Evolutionary conservation across 1,284 basidiomycete genomes (phyloP), one percentile per base, ranked within the genome.

Genomic region (Ceratobasidium sp.): DNA sequence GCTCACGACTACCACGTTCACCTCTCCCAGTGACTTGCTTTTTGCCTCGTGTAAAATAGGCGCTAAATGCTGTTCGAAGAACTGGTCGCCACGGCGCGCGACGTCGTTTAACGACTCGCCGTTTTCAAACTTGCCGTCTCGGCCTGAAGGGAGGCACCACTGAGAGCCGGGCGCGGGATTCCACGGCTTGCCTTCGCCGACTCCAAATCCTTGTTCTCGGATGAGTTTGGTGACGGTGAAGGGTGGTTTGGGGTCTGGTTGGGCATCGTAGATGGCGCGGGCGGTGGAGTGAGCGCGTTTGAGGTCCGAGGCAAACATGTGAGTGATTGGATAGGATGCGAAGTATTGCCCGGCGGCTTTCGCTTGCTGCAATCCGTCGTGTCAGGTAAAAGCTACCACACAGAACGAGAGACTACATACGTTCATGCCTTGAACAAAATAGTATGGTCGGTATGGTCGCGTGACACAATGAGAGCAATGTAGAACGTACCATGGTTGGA

Each of bases 301-400:
- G 69, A 98, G 89, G 78, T 94, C 90, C 0, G 95, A 97, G 9
- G 94, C 89, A 84, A 95, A 91, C 79, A 98, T 93, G 23, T 89
- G 89, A 58, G 89, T 87, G 81, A 97, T 88, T 10, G 83, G 87
- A 15, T 87, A 90, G 42, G 86, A 82, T n/a, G 81, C 78, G 63
- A 96, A 89, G 28, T 90, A 90, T 68, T 87, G 85, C 0, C 91
- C 95, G 1, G 95, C 86, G 0, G 95, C 94, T 82, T 89, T 90
- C 2, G 96, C 95, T 93, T 97, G 96, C 93, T 95, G 81, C 13
- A 33, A 20, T 33, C 26, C 55, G 40, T 33, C 4, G 61, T 44
- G 60, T 64, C 18, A 66, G n/a, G 26, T 49, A 53, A 39, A 66
- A 56, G 33, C 61, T 20, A 9, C 15, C 10, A 9, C 6, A 33